Conservation (phyloP, 257 asterid species). For the Nicotiana otophora region DNA sequence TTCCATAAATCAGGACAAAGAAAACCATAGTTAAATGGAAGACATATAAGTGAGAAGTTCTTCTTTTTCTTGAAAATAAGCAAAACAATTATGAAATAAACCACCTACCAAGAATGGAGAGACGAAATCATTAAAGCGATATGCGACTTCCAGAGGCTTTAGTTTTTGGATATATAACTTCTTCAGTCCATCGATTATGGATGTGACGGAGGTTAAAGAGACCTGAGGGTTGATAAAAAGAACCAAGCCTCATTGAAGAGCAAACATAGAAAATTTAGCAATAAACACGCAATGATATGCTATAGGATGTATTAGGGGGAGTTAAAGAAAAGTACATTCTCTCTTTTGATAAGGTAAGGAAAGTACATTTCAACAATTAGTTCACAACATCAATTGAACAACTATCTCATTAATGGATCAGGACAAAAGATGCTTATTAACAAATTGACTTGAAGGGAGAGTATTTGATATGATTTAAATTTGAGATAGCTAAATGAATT, state of each 20-base stretch:
- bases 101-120: constrained; percentile 73
- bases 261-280: not conserved
- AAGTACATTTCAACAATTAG: not conserved
- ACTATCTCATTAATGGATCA: not conserved
- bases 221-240: constrained; percentile 37
- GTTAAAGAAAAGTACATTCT: not conserved
- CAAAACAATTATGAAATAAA: not conserved
- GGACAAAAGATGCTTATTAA: not conserved
- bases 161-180: constrained; percentile 78
- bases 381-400: not conserved
- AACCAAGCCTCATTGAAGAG: not conserved
- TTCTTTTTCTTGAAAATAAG: not conserved
- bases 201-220: constrained; percentile 73
- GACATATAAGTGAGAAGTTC: not conserved
- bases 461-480: not conserved
- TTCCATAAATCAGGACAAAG: not conserved
- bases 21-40: not conserved
- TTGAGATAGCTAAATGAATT: not conserved
- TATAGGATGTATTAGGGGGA: not conserved
- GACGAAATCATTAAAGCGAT: constrained; percentile 80
- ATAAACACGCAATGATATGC: not conserved
- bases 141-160: constrained; percentile 83
- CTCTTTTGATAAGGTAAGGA: too few relatives aligned
- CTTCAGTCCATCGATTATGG: constrained; percentile 91
- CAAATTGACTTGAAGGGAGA: not conserved